Conservation (phyloP, 805 yeast genomes). For the Yarrowia porcina region DNA sequence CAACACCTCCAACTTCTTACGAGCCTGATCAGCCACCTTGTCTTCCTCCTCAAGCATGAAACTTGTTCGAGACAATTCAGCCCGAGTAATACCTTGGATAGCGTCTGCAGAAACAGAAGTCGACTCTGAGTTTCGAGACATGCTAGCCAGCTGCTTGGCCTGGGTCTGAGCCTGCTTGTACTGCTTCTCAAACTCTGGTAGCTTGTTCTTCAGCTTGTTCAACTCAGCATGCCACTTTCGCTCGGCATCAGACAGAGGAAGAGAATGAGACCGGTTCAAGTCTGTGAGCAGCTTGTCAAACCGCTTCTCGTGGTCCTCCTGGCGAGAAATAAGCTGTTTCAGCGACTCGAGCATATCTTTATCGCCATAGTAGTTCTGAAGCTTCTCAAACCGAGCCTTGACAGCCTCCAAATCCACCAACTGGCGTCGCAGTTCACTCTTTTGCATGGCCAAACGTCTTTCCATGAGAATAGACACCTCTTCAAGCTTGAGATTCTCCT, state of each 20-base stretch:
- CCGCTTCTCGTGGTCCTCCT: slow-evolving; percentile 39
- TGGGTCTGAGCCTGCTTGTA: slow-evolving; percentile 30
- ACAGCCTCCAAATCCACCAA: slow-evolving; percentile 36
- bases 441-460: slow-evolving; percentile 42
- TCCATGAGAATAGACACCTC: slow-evolving; percentile 41
- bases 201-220: slow-evolving; percentile 34
- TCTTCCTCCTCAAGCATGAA: slow-evolving; percentile 15
- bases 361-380: neutral
- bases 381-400: slow-evolving; percentile 28
- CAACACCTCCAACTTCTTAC: neutral
- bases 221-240: slow-evolving; percentile 48
- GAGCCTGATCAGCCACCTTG: neutral
- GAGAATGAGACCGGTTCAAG: slow-evolving; percentile 31
- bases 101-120: neutral
- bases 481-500: slow-evolving; percentile 35
- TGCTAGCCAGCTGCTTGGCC: neutral
- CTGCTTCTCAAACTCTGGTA: slow-evolving; percentile 4
- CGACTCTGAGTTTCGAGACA: neutral
- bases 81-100: neutral
- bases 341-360: slow-evolving; percentile 29
- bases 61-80: neutral
- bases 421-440: slow-evolving; percentile 45
- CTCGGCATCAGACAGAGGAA: slow-evolving; percentile 44
- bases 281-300: slow-evolving; percentile 35
- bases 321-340: slow-evolving; percentile 36